phyloP scores from a whole-genome alignment of 2,329 filamentous ascomycete genomes.

The Monilinia fructigena region DNA sequence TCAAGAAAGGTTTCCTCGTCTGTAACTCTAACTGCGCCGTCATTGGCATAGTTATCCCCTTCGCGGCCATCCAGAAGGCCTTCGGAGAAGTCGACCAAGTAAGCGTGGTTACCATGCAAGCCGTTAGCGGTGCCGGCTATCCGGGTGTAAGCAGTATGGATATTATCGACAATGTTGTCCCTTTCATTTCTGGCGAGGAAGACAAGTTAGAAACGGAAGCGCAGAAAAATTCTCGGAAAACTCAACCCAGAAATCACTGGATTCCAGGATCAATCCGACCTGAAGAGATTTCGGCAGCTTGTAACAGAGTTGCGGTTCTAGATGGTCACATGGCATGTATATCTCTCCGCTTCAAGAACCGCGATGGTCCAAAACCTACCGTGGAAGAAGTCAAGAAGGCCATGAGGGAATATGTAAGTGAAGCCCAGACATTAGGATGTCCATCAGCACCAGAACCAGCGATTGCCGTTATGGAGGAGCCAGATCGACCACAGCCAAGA shows the following conservation, averaged over 20 bases:
- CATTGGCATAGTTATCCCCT: conserved; percentile 92
- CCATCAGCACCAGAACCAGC: conserved; percentile 79
- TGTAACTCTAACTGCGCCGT: conserved; percentile 99
- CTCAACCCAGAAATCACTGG: conserved; percentile 70
- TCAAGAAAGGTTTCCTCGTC: conserved; percentile 86
- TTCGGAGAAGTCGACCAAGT: conserved; percentile 79
- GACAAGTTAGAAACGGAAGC: conserved; percentile 95
- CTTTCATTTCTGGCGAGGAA: conserved; percentile 90
- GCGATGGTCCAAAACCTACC: conserved; percentile 61
- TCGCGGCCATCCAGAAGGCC: conserved; percentile 80
- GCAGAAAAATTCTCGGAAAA: conserved; percentile 86
- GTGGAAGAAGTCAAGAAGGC: conserved; percentile 76
- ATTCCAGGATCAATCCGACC: conserved; percentile 70
- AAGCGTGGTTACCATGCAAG: conserved; percentile 89
- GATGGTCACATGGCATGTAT: conserved; percentile 97
- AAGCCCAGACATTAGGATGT: conserved; percentile 80
- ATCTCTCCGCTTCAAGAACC: conserved; percentile 75
- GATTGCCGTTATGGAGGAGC: conserved; percentile 86
- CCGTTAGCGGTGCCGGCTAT: conserved; percentile 89
- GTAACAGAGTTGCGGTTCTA: conserved; percentile 91
- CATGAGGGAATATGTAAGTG: conserved; percentile 75
- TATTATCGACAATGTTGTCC: conserved; percentile 92
- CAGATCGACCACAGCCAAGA: conserved; percentile 86
- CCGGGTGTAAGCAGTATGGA: conserved; percentile 92
- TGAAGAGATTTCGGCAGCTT: conserved; percentile 80